Evolutionary conservation across 495 filamentous ascomycete genomes (phyloP), one percentile per base, ranked within the genome.

Genomic region (Xylaria castorea): DNA sequence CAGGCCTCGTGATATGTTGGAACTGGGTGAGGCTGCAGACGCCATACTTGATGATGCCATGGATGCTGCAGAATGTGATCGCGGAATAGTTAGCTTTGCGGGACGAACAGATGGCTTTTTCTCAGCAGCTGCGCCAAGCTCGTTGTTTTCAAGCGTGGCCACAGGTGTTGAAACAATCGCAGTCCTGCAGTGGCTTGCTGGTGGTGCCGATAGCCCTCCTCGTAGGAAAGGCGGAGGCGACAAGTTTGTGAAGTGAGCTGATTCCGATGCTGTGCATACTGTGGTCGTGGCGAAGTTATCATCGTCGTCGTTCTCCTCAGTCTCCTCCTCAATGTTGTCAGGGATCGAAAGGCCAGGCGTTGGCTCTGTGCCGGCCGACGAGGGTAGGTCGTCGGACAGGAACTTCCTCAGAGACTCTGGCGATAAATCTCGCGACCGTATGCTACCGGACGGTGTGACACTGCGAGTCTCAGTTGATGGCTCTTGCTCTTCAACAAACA

Each of bases 261-360:
- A 27, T 36, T 70, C 67, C 1, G 8, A 0, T 38, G 30, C 7
- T 42, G 68, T 79, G 64, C 85, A 85, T 22, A 79, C 77, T n/a
- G 83, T 81, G 2, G 83, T 81, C 11, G 83, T 86, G 30, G 85
- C 87, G 65, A 88, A 87, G 76, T 87, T 87, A 68, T 87, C 86
- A 62, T 88, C 86, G 63, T 89, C 86, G 66, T 87, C 85, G 68
- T 79, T 80, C 60, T 88, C 70, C 30, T 68, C 66, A 7, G 25
- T 27, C 22, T 72, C 86, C 60, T 88, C 86, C 48, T 78, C 81
- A 48, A 89, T 87, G 64, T 88, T 85, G 53, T 88, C 86, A 0
- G 85, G 84, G 38, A 88, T 87, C 7, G 74, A 63, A 42, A 76
- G 38, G 32, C 68, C 42, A 38, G 69, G 34, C 3, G 72, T 50